Percentiles rank a stretch among this genome's conserved stretches.
Evolutionary conservation across 2,329 filamentous ascomycete species (phyloP).

Genomic region (Ophiostoma sp.): DNA sequence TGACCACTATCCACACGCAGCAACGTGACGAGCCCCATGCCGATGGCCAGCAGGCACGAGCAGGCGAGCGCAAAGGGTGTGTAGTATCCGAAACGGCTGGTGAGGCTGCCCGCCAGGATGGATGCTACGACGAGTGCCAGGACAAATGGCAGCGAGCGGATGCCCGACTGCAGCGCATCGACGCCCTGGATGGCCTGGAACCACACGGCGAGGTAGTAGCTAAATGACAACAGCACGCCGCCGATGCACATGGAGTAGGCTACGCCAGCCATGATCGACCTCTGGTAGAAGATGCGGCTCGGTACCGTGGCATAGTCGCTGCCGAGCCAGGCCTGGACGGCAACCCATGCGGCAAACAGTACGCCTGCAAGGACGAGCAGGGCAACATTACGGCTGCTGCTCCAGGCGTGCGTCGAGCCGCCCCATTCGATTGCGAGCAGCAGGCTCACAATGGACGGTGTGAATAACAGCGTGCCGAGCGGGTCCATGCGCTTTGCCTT

Average conservation of each 20-base stretch:
- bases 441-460: neutral
- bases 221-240: constrained; percentile 17
- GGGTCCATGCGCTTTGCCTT: constrained; percentile 3
- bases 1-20: constrained; percentile 30
- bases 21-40: neutral
- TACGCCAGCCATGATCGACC: constrained; percentile 25
- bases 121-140: constrained; percentile 40
- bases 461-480: neutral
- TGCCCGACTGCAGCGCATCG: constrained; percentile 38
- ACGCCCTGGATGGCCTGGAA: constrained; percentile 42
- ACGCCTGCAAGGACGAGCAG: neutral
- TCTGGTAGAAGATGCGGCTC: constrained; percentile 34
- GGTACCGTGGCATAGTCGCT: constrained; percentile 33
- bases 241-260: constrained; percentile 12
- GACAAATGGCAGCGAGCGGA: constrained; percentile 39
- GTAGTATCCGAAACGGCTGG: constrained; percentile 41
- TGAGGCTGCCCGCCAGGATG: constrained; percentile 37
- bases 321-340: neutral
- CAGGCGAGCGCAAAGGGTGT: constrained; percentile 42
- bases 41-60: constrained; percentile 30
- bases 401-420: neutral
- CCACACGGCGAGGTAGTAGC: constrained; percentile 34
- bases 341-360: neutral
- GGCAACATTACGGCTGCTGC: neutral
- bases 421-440: neutral